Evolutionary conservation across 352 stramenopile species (phyloP), one percentile per base, ranked within the genome.

Genomic region (Phytophthora aleatoria): DNA sequence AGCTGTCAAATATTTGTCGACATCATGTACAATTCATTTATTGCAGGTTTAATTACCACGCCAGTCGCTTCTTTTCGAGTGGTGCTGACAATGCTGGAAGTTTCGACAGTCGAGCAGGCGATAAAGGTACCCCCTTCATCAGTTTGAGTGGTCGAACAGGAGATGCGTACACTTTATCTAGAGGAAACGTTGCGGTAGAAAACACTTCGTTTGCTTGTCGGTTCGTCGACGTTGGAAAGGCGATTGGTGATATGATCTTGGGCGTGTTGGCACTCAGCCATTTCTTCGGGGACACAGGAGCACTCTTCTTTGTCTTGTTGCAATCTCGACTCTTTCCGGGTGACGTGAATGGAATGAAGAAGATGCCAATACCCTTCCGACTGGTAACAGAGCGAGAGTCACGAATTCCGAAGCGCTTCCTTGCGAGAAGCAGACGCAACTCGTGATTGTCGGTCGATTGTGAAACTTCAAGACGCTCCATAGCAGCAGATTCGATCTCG

Each of bases 361-460:
- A 41, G 9, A 20, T 20, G 20, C 36, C 36, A 7, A 69, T 56
- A 5, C 45, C 64, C 8, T 43, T 59, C 12, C 55, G 26, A n/a
- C 54, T 45, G 3, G 35, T 67, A 13, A 53, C 42, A 12, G 33
- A 60, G 10, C 49, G 24, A 26, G 7, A 36, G 13, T 61, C 38
- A 10, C 41, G 64, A 13, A 57, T 26, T 13, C 45, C 48, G 16
- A 87, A 79, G 6, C 77, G 72, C 15, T 73, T 79, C 1, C 79
- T 60, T 1, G 81, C 75, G 12, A 90, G 66, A 5, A 87, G 79
- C 13, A 89, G 47, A 7, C 79, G 67, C 13, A 87, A 49, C 16
- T 90, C 69, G 3, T 69, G 55, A 38, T 80, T 83, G 0, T 67
- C 30, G 6, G 68, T 62, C 0, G 48, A 49, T 0, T 50, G 44